Percentiles rank a stretch among this genome's conserved stretches.
Evolutionary conservation across 169 alveolate species (phyloP).

Genomic region (Plasmodium yoelii): DNA sequence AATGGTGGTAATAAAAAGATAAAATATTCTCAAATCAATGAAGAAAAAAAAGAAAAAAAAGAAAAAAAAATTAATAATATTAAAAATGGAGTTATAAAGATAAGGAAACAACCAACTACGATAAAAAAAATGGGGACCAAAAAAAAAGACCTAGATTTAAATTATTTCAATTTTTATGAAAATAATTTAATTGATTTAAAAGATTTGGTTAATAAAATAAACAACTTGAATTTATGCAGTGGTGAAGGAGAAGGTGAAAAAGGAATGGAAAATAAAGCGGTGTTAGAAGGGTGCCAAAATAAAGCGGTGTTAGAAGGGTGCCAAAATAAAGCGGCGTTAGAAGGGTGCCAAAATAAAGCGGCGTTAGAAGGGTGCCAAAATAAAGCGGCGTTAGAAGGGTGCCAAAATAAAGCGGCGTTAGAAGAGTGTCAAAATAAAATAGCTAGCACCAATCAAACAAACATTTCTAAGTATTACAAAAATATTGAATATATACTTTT

Average conservation of each 20-base stretch:
- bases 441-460: neutral
- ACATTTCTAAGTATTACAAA: slow-evolving; percentile 1
- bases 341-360: neutral
- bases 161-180: slow-evolving; percentile 71
- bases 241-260: neutral
- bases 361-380: too few relatives aligned
- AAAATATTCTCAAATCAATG: neutral
- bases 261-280: neutral
- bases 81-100: neutral
- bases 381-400: neutral
- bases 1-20: neutral
- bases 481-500: slow-evolving; percentile 35
- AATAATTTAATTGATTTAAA: slow-evolving; percentile 69
- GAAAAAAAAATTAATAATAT: neutral
- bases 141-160: neutral
- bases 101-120: neutral
- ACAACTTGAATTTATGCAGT: neutral
- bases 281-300: neutral
- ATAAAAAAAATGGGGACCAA: neutral
- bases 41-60: neutral
- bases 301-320: neutral
- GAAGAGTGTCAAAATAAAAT: neutral
- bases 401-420: neutral
- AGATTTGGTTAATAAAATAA: slow-evolving; percentile 27
- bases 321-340: neutral